phyloP scores from a whole-genome alignment of 352 stramenopile species.

The Phytopythium sindhum region DNA sequence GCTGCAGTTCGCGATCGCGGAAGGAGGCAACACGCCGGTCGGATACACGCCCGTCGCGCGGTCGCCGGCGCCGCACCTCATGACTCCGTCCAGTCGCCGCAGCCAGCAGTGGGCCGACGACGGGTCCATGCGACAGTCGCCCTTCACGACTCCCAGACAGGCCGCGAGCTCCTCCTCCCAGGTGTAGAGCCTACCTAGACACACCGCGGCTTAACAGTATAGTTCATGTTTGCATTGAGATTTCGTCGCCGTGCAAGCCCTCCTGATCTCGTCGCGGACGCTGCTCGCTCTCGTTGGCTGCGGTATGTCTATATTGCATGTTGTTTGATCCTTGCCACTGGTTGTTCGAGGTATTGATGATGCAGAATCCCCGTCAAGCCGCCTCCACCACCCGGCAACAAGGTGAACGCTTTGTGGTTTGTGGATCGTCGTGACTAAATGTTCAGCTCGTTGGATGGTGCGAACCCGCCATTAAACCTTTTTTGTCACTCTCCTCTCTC shows the following conservation, averaged over 20 bases:
- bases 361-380: not conserved
- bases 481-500: not conserved
- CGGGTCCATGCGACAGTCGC: constrained; percentile 15
- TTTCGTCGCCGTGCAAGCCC: constrained; percentile 12
- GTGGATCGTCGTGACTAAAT: not conserved
- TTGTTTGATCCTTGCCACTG: not conserved
- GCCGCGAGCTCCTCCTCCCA: constrained; percentile 24
- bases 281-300: not conserved
- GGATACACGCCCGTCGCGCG: constrained; percentile 20
- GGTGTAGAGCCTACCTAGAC: constrained; percentile 12
- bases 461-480: not conserved
- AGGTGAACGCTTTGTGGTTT: not conserved
- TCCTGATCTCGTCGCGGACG: not conserved
- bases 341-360: not conserved
- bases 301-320: not conserved
- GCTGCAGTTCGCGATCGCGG: constrained; percentile 16
- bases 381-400: not conserved
- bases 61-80: constrained; percentile 30
- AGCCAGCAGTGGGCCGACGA: constrained; percentile 34
- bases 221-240: constrained; percentile 2
- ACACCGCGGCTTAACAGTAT: not conserved
- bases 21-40: constrained; percentile 36
- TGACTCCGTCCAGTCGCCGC: constrained; percentile 30
- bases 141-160: constrained; percentile 23
- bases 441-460: not conserved